Base-by-base conservation (phyloP, 208 protist genomes). In the Acanthamoeba sp. region DNA sequence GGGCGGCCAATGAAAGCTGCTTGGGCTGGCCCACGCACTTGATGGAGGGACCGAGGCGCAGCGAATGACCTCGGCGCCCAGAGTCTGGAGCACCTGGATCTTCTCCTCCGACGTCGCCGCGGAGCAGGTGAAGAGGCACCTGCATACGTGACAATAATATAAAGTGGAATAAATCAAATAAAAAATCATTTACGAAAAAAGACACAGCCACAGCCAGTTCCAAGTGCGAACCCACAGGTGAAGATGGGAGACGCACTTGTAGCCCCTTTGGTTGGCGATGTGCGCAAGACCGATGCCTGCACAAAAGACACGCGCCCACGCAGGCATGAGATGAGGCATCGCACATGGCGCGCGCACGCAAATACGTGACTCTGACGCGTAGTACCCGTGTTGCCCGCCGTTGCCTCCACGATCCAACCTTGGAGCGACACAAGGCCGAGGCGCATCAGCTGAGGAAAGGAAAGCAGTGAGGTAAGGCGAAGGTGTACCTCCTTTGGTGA, bases 341-440 rank as follows among this genome's bases (percentile, higher is more conserved):
- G 16, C 27, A 64, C 29, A 88, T n/a, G 9, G 12, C 50, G 50
- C 18, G 20, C 50, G 20, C 50, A 57, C 48, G 48, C 48, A 55
- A 6, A 55, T n/a, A n/a, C n/a, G n/a, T n/a, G n/a, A n/a, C n/a
- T n/a, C n/a, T n/a, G n/a, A n/a, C n/a, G n/a, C n/a, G n/a, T n/a
- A n/a, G 50, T 69, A 91, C 96, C 96, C 6, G 97, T 98, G 40
- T 55, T 95, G 50, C 97, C 97, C 0, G 96, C 94, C 1, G 97
- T 98, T 1, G 95, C 97, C 62, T 98, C 96, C 10, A 96, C 91
- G 73, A 97, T 92, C 12, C 93, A 97, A 18, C 80, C 92, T 12
- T 93, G 48, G 2, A 29, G 3, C 14, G 64, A 6, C 32, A 59
- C 29, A n/a, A 32, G 10, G 38, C 5, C 12, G 34, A 42, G 18